Percentiles rank a stretch among this genome's conserved stretches.
These are phyloP conservation scores for Capniomyces stellatus DNA, from an alignment of 371 early-diverging fungal genomes.

Conservation along the genomic window DNA sequence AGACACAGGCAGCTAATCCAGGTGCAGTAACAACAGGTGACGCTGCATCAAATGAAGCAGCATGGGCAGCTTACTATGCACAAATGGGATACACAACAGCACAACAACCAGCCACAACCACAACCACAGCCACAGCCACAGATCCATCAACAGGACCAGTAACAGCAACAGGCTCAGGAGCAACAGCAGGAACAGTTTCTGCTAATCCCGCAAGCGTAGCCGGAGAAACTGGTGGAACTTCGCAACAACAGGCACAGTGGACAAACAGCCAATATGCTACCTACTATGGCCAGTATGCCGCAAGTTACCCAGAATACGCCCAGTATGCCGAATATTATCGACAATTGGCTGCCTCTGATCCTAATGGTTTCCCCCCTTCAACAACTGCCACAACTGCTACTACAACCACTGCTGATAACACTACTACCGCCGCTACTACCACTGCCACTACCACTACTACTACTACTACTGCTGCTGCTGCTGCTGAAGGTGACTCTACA, in stretches of 20 bases:
- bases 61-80: constrained; percentile 3
- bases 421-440: neutral
- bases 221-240: neutral
- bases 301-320: constrained; percentile 22
- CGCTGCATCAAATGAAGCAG: neutral
- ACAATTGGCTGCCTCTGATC: constrained; percentile 21
- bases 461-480: neutral
- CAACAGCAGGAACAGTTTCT: constrained; percentile 3
- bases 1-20: neutral
- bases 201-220: neutral
- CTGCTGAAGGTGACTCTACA: too few species aligned
- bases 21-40: neutral
- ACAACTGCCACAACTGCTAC: neutral
- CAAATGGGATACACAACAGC: neutral
- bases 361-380: constrained; percentile 9
- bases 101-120: neutral
- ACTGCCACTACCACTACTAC: neutral
- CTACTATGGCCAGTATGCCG: constrained; percentile 22
- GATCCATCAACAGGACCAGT: constrained; percentile 7
- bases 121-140: neutral
- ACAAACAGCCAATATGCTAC: constrained; percentile 21
- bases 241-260: constrained; percentile 10
- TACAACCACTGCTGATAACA: neutral
- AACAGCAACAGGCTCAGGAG: constrained; percentile 1
- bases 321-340: constrained; percentile 24